Evolutionary conservation across 2,329 filamentous ascomycete genomes (phyloP), one percentile per base, ranked within the genome.

Genomic region (Thelonectria discophora): DNA sequence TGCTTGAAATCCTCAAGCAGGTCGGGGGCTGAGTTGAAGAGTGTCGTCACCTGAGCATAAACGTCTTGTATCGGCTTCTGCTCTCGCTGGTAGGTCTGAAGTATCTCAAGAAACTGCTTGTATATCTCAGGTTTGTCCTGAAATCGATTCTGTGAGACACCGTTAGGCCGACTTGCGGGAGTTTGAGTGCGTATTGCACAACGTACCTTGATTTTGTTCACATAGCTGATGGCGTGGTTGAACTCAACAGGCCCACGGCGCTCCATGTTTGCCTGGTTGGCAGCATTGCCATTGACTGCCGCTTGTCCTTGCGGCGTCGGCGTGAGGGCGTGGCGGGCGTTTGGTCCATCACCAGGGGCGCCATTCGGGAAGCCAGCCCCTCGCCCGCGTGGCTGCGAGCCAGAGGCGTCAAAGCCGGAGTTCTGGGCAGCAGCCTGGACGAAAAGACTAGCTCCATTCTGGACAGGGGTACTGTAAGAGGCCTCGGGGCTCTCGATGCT

Each of bases 11-110:
- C 95, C 77, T 99, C 95, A 2, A 99, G 82, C 12, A 99, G 86
- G 78, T 99, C 95, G 5, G 94, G 94, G 0, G 96, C 95, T 5
- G 91, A 90, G 74, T 93, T 93, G 80, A 99, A 99, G 1, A 99
- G 82, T 32, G 90, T 91, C 0, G 96, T 99, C 21, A 99, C 95
- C 77, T 99, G 95, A 1, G 92, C 91, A 76, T 99, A 99, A 3
- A 99, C 95, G 77, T 99, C 95, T 76, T 97, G 94, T 39, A 99
- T 99, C 0, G 95, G 96, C 75, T 98, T 98, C 55, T 95, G 97
- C 76, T 99, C 95, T 59, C 95, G 88, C 77, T 99, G 95, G 72
- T 99, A 99, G 2, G 95, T 99, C 78, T 99, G 95, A 47, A 99
- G 82, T 50, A 99, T 99, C 76, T 99, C 95, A 30, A 99, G 85